Percentiles rank a stretch among this genome's conserved stretches.
Evolutionary conservation across 176 grass and related monocot genomes (phyloP).

Genomic region (Oryza punctata): DNA sequence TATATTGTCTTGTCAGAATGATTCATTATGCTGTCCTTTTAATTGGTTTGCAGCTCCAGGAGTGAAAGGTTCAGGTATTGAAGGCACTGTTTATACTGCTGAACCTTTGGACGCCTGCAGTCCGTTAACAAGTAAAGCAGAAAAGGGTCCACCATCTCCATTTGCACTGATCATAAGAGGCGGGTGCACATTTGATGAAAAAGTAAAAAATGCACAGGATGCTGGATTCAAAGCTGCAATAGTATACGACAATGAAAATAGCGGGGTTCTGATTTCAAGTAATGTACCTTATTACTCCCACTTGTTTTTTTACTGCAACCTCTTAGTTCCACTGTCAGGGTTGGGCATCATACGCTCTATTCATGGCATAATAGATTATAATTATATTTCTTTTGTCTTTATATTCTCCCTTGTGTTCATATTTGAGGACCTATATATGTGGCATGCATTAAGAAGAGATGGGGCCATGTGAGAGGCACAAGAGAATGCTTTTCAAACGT

Average conservation of each 20-base stretch:
- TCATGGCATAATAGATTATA: slow-evolving; percentile 14
- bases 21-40: slow-evolving; percentile 42
- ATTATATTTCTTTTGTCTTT: background rate
- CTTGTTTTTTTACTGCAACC: slow-evolving; percentile 8
- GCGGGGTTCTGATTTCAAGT: slow-evolving; percentile 77
- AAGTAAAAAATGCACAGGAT: slow-evolving; percentile 81
- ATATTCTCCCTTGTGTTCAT: background rate
- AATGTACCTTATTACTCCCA: slow-evolving; percentile 41
- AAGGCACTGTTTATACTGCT: slow-evolving; percentile 60
- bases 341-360: slow-evolving; percentile 14
- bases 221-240: slow-evolving; percentile 94
- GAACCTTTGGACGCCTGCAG: slow-evolving; percentile 81
- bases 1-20: slow-evolving; percentile 16
- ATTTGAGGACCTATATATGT: background rate
- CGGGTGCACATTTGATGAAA: slow-evolving; percentile 83
- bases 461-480: background rate
- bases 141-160: slow-evolving; percentile 39
- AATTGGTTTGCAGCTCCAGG: slow-evolving; percentile 62
- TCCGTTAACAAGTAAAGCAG: slow-evolving; percentile 52
- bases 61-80: slow-evolving; percentile 79
- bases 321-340: slow-evolving; percentile 1
- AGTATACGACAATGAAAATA: slow-evolving; percentile 83
- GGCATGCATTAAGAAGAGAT: background rate
- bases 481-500: slow-evolving; percentile 5
- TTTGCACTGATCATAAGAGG: slow-evolving; percentile 80